A percentile compares a stretch with the other conserved stretches of the same genome.
phyloP scores from a whole-genome alignment of 2,329 filamentous ascomycete species.

The Penicillium corylophilum region DNA sequence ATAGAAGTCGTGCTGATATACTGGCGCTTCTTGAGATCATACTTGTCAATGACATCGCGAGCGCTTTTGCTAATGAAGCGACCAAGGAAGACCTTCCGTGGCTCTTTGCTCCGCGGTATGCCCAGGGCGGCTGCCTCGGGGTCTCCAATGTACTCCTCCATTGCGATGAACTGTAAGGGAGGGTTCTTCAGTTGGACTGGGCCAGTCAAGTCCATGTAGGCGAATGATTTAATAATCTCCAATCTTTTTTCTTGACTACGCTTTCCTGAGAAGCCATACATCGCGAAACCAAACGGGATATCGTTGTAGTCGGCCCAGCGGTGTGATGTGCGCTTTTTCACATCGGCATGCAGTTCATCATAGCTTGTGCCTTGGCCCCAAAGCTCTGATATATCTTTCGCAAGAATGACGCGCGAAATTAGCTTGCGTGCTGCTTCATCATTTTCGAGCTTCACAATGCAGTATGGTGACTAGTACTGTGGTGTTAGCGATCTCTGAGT shows the following conservation, averaged over 20 bases:
- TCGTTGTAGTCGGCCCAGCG: conserved; percentile 67
- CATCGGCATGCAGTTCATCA: conserved; percentile 64
- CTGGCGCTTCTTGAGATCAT: conserved; percentile 85
- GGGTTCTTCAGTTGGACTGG: conserved; percentile 73
- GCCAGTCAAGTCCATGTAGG: conserved; percentile 74
- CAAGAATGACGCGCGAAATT: conserved; percentile 74
- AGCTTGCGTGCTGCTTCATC: conserved; percentile 64
- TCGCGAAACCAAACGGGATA: conserved; percentile 74
- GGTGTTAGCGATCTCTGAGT: conserved; percentile 1
- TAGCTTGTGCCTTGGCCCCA: conserved; percentile 75
- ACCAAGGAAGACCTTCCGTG: conserved; percentile 67
- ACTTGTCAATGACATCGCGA: conserved; percentile 67
- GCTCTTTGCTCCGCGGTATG: conserved; percentile 47
- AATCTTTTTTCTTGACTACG: conserved; percentile 63
- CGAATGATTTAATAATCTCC: conserved; percentile 78
- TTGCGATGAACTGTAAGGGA: conserved; percentile 72
- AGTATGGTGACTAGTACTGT: conserved; percentile 74
- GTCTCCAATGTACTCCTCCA: conserved; percentile 73
- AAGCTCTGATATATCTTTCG: conserved; percentile 80
- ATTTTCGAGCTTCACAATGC: conserved; percentile 69
- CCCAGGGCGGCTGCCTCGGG: conserved; percentile 31
- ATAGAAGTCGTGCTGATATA: conserved; percentile 98
- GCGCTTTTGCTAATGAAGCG: conserved; percentile 66
- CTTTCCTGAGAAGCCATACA: conserved; percentile 80
- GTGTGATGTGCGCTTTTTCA: conserved; percentile 58